Base-by-base conservation (phyloP, 371 early-diverging fungal genomes). In the Apophysomyces variabilis region DNA sequence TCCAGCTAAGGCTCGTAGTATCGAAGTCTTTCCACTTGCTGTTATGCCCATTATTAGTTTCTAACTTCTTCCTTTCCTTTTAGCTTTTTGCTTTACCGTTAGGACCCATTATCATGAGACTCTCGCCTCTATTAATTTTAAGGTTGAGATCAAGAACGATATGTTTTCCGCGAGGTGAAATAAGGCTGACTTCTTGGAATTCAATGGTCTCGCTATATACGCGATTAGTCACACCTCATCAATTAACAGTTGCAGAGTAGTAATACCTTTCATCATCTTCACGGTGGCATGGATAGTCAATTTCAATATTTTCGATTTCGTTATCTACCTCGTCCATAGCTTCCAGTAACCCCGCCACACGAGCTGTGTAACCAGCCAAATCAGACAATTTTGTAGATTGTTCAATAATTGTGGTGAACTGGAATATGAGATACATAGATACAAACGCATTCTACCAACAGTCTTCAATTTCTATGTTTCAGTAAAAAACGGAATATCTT, bases 291-390 rank as follows among this genome's bases (percentile, higher is more conserved):
- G 81, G 78, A 37, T 72, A 70, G 39, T 80, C 81, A 9, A 82
- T 77, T 7, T 80, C 74, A 47, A 79, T 73, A 50, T 74, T 77
- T 54, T 84, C 78, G 41, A 82, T 64, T 39, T 82, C 81, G 3
- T 74, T 74, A 6, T 77, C 73, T n/a, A 84, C 63, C 11, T 67
- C 71, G 38, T 90, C 88, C 14, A 92, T 66, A 0, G 82, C 85
- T 66, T 95, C 95, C 67, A 93, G 76, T 11, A 96, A 74, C 66
- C 92, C 92, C n/a, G 84, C 88, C 6, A 96, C 80, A 80, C 97
- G 96, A n/a, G 92, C 85, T 3, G 90, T 85, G 71, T 91, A 93
- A 5, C 97, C 96, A 32, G 93, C 92, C 35, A 95, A 66, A 54
- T 93, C 91, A 0, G 95, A 87, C 50, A 93, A 68, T 63, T 82